Percentiles rank a stretch among this genome's conserved stretches.
These are phyloP conservation scores for Poronia punctata DNA, from an alignment of 495 filamentous ascomycete species.

Conservation along the genomic window DNA sequence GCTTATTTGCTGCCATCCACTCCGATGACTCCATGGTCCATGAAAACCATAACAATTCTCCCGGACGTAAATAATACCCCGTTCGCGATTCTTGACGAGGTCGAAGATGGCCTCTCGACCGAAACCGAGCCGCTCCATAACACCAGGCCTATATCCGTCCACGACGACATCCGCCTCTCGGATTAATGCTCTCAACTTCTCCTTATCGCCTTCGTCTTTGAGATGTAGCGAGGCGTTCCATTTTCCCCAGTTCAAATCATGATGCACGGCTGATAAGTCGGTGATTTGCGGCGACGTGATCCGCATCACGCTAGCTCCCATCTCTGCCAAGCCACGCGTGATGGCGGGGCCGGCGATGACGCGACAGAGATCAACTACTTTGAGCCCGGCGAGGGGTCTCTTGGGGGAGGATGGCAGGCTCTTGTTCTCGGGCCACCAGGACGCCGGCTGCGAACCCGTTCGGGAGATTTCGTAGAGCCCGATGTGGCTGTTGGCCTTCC, in stretches of 20 bases:
- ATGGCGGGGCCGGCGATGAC: slow-evolving; percentile 53
- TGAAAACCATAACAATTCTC: slow-evolving; percentile 53
- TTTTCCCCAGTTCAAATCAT: slow-evolving; percentile 49
- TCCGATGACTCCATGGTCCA: slow-evolving; percentile 40
- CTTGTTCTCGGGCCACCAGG: slow-evolving; percentile 14
- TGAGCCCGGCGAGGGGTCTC: slow-evolving; percentile 49
- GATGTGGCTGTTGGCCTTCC: slow-evolving; percentile 34
- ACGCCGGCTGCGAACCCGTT: slow-evolving; percentile 25
- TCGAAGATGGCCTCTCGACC: slow-evolving; percentile 39
- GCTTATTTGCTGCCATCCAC: slow-evolving; percentile 49
- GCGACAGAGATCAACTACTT: slow-evolving; percentile 50
- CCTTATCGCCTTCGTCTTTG: slow-evolving; percentile 30
- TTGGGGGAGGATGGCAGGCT: slow-evolving; percentile 27
- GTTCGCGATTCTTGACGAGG: slow-evolving; percentile 30
- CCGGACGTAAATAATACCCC: slow-evolving; percentile 39
- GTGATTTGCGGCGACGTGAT: slow-evolving; percentile 44
- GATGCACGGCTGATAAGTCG: slow-evolving; percentile 36
- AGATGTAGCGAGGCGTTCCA: slow-evolving; percentile 46
- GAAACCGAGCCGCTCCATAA: slow-evolving; percentile 43
- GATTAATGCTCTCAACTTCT: slow-evolving; percentile 37
- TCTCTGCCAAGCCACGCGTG: slow-evolving; percentile 44
- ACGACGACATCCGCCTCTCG: slow-evolving; percentile 47
- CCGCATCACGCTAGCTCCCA: slow-evolving; percentile 53
- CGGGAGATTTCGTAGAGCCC: slow-evolving; percentile 38
- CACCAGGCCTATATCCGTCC: slow-evolving; percentile 44